Conservation (phyloP, 306 rosid species). For the Cucumis cinereus region DNA sequence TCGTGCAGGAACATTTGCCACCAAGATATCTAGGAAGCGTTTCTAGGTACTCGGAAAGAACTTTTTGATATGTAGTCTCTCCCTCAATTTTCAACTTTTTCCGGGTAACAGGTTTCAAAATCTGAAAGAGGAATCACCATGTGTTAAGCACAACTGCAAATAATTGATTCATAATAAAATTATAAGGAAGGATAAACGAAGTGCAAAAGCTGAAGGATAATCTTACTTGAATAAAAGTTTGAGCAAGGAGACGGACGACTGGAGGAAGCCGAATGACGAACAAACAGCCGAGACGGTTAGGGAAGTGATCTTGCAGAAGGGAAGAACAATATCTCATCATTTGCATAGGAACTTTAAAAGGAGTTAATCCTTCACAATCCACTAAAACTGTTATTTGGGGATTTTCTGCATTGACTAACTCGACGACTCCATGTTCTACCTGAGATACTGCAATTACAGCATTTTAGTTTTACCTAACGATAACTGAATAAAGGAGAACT, state of each 20-base stretch:
- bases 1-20: slow-evolving; percentile 60
- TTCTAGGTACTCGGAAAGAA: slow-evolving; percentile 41
- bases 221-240: slow-evolving; percentile 70
- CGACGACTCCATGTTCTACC: slow-evolving; percentile 72
- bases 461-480: slow-evolving; percentile 13
- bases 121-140: slow-evolving; percentile 27
- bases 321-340: slow-evolving; percentile 70
- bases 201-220: slow-evolving; percentile 1
- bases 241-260: slow-evolving; percentile 69
- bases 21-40: slow-evolving; percentile 60
- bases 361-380: slow-evolving; percentile 91
- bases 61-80: slow-evolving; percentile 32
- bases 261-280: slow-evolving; percentile 76
- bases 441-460: slow-evolving; percentile 70
- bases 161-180: background rate
- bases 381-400: slow-evolving; percentile 75
- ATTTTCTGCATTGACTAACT: slow-evolving; percentile 49
- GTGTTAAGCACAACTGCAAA: background rate
- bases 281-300: slow-evolving; percentile 87
- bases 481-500: slow-evolving; percentile 4
- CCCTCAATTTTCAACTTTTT: slow-evolving; percentile 74
- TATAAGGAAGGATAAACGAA: background rate
- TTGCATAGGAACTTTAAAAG: slow-evolving; percentile 80
- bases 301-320: slow-evolving; percentile 90
- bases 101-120: slow-evolving; percentile 60